phyloP scores from a whole-genome alignment of 1,139 yeast genomes.

The Candida sp. region DNA sequence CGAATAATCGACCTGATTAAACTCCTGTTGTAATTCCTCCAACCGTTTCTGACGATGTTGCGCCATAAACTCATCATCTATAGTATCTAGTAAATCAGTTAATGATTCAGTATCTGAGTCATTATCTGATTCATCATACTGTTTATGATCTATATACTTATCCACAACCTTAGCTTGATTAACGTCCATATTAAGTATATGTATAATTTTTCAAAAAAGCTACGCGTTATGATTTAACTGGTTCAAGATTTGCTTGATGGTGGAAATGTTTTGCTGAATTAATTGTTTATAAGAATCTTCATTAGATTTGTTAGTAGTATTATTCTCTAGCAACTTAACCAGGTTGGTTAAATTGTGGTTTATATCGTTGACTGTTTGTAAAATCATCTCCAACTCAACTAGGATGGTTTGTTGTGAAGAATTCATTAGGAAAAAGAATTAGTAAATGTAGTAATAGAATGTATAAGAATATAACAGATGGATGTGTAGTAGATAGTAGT shows the following conservation, averaged over 20 bases:
- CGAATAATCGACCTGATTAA: conserved; percentile 35
- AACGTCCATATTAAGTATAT: conserved; percentile 21
- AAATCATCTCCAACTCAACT: conserved; percentile 30
- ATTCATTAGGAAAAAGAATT: neutral
- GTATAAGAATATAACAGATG: too few relatives aligned
- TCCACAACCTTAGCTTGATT: conserved; percentile 35
- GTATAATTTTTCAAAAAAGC: neutral
- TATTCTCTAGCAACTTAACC: conserved; percentile 15
- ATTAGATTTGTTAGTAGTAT: neutral
- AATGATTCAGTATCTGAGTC: conserved; percentile 20
- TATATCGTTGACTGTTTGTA: conserved; percentile 26
- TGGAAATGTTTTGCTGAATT: conserved; percentile 7
- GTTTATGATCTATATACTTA: conserved; percentile 31
- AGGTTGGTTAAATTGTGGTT: conserved; percentile 25
- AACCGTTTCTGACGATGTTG: conserved; percentile 49
- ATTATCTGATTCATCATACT: conserved; percentile 26
- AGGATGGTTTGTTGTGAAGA: conserved; percentile 21
- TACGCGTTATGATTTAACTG: conserved; percentile 1
- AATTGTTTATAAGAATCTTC: conserved; percentile 7
- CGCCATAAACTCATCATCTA: conserved; percentile 22
- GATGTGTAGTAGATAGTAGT: too few relatives aligned
- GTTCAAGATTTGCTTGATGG: conserved; percentile 6
- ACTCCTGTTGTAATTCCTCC: conserved; percentile 43
- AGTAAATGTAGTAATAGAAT: too few relatives aligned
- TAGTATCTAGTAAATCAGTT: conserved; percentile 12